Evolutionary conservation across 495 filamentous ascomycete species (phyloP).

Genomic region (Xylaria intraflava): DNA sequence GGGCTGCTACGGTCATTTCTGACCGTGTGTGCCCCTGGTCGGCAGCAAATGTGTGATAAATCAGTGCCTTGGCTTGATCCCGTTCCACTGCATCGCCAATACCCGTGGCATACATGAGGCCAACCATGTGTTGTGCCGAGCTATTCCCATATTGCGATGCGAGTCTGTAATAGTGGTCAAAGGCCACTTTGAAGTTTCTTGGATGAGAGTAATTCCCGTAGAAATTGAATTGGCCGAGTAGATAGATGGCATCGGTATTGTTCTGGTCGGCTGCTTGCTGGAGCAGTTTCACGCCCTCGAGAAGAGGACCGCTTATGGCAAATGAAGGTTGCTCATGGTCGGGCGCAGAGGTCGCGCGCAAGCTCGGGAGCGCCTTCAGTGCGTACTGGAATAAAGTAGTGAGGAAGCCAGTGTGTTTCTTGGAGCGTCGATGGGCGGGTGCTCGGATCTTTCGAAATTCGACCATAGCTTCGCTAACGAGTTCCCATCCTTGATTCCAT

Average conservation of each 20-base stretch:
- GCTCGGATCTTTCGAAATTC: constrained; percentile 38
- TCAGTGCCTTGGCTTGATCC: constrained; percentile 85
- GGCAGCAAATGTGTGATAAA: constrained; percentile 94
- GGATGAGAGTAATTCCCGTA: constrained; percentile 92
- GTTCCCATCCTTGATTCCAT: constrained; percentile 34
- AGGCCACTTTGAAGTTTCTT: constrained; percentile 73
- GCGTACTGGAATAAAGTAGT: constrained; percentile 30
- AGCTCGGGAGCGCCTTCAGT: constrained; percentile 36
- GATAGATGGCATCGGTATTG: constrained; percentile 81
- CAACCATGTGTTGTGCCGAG: constrained; percentile 91
- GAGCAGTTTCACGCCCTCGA: constrained; percentile 64
- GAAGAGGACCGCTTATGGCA: constrained; percentile 33
- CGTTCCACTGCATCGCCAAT: constrained; percentile 73
- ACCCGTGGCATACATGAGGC: constrained; percentile 93
- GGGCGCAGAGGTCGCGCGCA: constrained; percentile 36
- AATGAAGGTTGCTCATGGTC: constrained; percentile 17
- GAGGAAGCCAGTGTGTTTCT: constrained; percentile 34
- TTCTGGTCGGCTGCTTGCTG: constrained; percentile 66
- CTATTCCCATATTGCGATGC: constrained; percentile 75
- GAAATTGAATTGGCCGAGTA: constrained; percentile 93
- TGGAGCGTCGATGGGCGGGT: constrained; percentile 28
- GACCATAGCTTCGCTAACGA: constrained; percentile 37
- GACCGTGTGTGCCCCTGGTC: constrained; percentile 74
- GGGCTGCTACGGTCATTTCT: constrained; percentile 89
- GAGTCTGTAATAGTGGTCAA: constrained; percentile 71